A percentile compares a stretch with the other conserved stretches of the same genome.
Conservation (phyloP, 345 rosid genomes). For the Aethionema arabicum region DNA sequence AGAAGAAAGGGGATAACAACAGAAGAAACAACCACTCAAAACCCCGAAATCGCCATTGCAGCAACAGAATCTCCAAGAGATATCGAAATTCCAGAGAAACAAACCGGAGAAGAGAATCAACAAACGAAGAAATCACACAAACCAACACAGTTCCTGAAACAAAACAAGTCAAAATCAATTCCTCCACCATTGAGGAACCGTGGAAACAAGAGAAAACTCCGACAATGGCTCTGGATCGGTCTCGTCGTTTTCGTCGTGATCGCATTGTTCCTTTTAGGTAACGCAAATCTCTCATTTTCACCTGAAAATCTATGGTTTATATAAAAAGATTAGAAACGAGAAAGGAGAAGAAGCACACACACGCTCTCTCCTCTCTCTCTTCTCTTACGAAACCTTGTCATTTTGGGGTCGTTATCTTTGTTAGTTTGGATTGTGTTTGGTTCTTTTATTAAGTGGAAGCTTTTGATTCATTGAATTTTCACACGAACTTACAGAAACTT, state of each 20-base stretch:
- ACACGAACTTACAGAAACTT: too few relatives aligned
- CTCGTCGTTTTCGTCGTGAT: constrained; percentile 36
- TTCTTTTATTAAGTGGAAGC: too few relatives aligned
- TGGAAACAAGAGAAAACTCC: constrained; percentile 61
- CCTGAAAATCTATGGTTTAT: constrained; percentile 33
- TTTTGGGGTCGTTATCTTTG: too few relatives aligned
- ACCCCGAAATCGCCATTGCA: constrained; percentile 16
- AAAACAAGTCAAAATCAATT: constrained; percentile 54
- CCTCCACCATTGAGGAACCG: constrained; percentile 73
- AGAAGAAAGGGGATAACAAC: constrained; percentile 40
- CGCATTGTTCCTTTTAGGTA: constrained; percentile 60
- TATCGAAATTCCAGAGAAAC: constrained; percentile 32
- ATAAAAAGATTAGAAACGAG: constrained; percentile 11
- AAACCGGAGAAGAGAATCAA: constrained; percentile 37
- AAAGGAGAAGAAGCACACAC: constrained; percentile 21
- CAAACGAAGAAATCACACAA: constrained; percentile 52
- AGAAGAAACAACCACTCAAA: constrained; percentile 31
- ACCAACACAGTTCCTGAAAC: constrained; percentile 51
- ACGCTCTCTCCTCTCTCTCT: constrained; percentile 2
- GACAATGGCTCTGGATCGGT: constrained; percentile 76
- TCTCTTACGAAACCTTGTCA: too few relatives aligned
- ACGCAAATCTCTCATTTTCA: constrained; percentile 43
- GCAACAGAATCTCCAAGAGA: constrained; percentile 38
- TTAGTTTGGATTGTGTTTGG: too few relatives aligned
- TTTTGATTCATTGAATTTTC: too few relatives aligned